Evolutionary conservation across 106 monocot genomes (phyloP).

Genomic region (Vanilla planifolia): DNA sequence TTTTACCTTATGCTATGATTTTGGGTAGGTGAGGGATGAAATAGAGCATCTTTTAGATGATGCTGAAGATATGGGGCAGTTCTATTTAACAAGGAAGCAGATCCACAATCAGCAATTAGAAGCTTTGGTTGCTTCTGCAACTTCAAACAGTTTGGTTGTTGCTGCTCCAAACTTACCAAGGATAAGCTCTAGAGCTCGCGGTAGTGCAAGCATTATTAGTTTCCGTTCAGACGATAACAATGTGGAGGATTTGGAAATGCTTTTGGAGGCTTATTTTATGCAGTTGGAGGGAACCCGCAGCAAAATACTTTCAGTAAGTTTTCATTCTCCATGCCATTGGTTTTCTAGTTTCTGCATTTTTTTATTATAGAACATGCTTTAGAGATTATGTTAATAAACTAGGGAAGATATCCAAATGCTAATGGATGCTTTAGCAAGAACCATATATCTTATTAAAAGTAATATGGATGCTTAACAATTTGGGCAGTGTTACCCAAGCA

Average conservation of each 20-base stretch:
- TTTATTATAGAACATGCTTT: too few species aligned
- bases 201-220: slow-evolving; percentile 63
- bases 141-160: slow-evolving; percentile 50
- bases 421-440: too few species aligned
- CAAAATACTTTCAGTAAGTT: slow-evolving; percentile 85
- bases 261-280: slow-evolving; percentile 95
- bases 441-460: too few species aligned
- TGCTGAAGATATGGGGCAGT: slow-evolving; percentile 80
- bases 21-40: slow-evolving; percentile 98
- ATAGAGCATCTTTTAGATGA: slow-evolving; percentile 91
- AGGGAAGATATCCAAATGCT: too few species aligned
- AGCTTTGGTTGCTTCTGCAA: slow-evolving; percentile 45
- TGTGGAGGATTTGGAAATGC: slow-evolving; percentile 96
- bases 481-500: too few species aligned
- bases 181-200: slow-evolving; percentile 30
- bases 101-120: slow-evolving; percentile 77
- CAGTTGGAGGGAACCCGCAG: slow-evolving; percentile 87
- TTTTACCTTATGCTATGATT: too few species aligned
- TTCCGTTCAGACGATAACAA: slow-evolving; percentile 63
- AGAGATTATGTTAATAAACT: too few species aligned
- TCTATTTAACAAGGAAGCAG: slow-evolving; percentile 90
- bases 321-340: background rate
- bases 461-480: too few species aligned
- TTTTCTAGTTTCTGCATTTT: too few species aligned
- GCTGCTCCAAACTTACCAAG: slow-evolving; percentile 37